Percentiles rank a stretch among this genome's conserved stretches.
Evolutionary conservation across 495 filamentous ascomycete species (phyloP).

Genomic region (Glarea lozoyensis): DNA sequence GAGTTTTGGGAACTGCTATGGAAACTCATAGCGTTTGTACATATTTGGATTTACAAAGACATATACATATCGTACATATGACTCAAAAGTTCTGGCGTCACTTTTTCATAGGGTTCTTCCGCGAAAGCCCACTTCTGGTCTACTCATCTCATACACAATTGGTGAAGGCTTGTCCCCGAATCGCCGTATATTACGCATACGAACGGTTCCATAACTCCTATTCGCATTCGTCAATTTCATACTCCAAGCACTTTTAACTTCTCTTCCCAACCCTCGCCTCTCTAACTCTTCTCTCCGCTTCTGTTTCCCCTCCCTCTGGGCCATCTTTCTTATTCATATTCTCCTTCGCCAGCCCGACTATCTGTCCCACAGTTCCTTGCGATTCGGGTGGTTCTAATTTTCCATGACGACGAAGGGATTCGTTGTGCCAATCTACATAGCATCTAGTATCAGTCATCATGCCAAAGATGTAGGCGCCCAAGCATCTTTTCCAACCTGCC

Average conservation of each 20-base stretch:
- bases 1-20: background rate
- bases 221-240: background rate
- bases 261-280: slow-evolving; percentile 7
- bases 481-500: too few species aligned
- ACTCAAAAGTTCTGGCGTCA: too few species aligned
- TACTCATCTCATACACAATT: background rate
- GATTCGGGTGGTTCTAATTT: slow-evolving; percentile 26
- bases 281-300: slow-evolving; percentile 11
- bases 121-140: background rate
- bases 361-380: slow-evolving; percentile 14
- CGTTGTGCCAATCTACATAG: slow-evolving; percentile 37
- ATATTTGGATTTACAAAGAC: background rate
- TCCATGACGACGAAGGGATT: slow-evolving; percentile 34
- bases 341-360: slow-evolving; percentile 9
- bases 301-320: slow-evolving; percentile 9
- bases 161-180: too few species aligned
- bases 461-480: too few species aligned
- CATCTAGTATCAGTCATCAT: too few species aligned
- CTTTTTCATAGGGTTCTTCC: too few species aligned
- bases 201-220: background rate
- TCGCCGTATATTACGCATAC: too few species aligned
- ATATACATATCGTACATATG: too few species aligned
- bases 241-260: background rate
- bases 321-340: slow-evolving; percentile 1
- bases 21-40: background rate